Evolutionary conservation across 441 rosid genomes (phyloP).

Genomic region (Omphalea diandra): DNA sequence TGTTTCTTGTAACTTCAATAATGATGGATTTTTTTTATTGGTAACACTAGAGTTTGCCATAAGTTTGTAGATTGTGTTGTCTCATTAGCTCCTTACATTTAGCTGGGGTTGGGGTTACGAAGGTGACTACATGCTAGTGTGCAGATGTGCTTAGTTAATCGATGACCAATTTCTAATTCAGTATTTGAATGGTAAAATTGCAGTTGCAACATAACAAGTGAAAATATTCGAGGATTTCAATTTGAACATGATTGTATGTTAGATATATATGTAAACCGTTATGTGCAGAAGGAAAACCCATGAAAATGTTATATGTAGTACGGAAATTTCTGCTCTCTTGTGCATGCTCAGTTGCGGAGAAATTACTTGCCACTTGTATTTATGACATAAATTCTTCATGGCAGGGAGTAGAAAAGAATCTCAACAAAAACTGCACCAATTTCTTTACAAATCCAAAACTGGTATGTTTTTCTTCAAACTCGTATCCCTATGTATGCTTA

Average conservation of each 20-base stretch:
- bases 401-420: conserved; percentile 68
- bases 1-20: background rate
- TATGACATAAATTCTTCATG: conserved; percentile 17
- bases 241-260: background rate
- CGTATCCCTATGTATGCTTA: background rate
- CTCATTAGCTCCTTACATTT: background rate
- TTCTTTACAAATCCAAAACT: conserved; percentile 43
- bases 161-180: background rate
- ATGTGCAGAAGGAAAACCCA: background rate
- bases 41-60: background rate
- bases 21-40: background rate
- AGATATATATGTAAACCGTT: background rate
- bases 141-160: background rate
- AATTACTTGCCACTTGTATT: conserved; percentile 6
- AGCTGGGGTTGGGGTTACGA: background rate
- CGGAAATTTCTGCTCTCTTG: background rate
- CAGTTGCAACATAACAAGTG: background rate
- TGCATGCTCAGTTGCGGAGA: background rate
- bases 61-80: background rate
- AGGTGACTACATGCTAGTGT: background rate
- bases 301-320: background rate
- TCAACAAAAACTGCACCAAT: conserved; percentile 56
- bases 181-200: background rate
- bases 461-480: conserved; percentile 36
- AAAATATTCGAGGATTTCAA: background rate